These are phyloP conservation scores for Jatropha podagrica DNA, from an alignment of 441 rosid genomes.

Conservation along the genomic window DNA sequence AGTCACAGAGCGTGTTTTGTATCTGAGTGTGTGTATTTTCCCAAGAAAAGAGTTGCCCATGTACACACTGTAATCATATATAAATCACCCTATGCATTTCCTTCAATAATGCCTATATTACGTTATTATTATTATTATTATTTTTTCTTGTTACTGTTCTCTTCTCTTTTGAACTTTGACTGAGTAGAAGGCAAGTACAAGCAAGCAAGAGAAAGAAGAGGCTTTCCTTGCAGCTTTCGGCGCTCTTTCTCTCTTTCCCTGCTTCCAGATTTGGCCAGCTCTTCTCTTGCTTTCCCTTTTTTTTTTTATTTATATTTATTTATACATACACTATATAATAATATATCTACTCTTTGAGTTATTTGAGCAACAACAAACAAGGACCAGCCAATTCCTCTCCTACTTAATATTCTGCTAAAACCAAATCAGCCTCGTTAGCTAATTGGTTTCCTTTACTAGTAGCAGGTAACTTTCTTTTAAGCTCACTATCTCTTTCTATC, in stretches of 20 bases:
- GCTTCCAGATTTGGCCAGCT: slow-evolving; percentile 18
- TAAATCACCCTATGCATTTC: background rate
- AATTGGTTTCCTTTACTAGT: background rate
- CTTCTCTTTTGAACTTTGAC: slow-evolving; percentile 31
- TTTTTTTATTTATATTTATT: background rate
- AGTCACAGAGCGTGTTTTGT: slow-evolving; percentile 3
- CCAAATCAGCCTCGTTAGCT: slow-evolving; percentile 5
- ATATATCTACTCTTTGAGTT: background rate
- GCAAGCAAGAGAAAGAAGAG: slow-evolving; percentile 14
- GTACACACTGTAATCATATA: background rate
- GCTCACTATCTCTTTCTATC: slow-evolving; percentile 17
- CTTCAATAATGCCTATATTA: background rate
- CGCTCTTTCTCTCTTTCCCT: slow-evolving; percentile 32
- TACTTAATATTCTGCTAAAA: background rate
- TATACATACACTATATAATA: too few species aligned
- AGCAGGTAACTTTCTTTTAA: slow-evolving; percentile 14
- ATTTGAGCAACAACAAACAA: background rate
- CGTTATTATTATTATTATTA: background rate
- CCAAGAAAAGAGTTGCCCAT: background rate
- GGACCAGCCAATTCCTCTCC: slow-evolving; percentile 3
- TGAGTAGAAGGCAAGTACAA: slow-evolving; percentile 9
- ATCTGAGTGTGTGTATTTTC: background rate
- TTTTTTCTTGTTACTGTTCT: background rate
- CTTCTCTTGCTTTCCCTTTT: background rate
- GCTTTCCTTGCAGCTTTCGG: slow-evolving; percentile 44